Conservation (phyloP, 495 filamentous ascomycete species). For the Xylona heveae region DNA sequence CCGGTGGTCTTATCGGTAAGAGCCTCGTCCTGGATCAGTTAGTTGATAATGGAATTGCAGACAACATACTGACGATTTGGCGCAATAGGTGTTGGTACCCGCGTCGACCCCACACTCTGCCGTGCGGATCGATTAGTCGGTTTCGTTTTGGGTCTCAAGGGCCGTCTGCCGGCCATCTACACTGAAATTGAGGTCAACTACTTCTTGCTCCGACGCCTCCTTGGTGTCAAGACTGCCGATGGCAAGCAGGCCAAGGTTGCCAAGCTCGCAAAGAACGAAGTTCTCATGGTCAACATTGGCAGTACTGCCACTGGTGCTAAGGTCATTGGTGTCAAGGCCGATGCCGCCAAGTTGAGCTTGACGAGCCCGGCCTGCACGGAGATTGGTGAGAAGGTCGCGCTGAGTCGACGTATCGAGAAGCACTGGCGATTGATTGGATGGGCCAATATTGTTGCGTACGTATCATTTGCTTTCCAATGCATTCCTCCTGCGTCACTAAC, state of each 20-base stretch:
- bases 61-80: no score
- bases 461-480: slow-evolving; percentile 9
- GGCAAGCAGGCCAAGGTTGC: slow-evolving; percentile 98
- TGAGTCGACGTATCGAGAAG: slow-evolving; percentile 93
- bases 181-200: slow-evolving; percentile 97
- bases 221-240: slow-evolving; percentile 94
- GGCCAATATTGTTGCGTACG: slow-evolving; percentile 72
- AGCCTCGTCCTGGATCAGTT: no score
- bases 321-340: slow-evolving; percentile 87
- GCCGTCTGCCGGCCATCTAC: slow-evolving; percentile 81
- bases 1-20: slow-evolving; percentile 67
- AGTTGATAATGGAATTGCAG: no score
- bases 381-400: slow-evolving; percentile 90
- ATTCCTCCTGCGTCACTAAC: neutral
- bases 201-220: slow-evolving; percentile 78
- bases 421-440: slow-evolving; percentile 97
- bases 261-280: slow-evolving; percentile 92
- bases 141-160: slow-evolving; percentile 90
- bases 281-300: slow-evolving; percentile 98
- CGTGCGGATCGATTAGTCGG: slow-evolving; percentile 96
- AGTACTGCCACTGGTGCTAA: slow-evolving; percentile 85
- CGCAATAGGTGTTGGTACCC: slow-evolving; percentile 77
- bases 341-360: slow-evolving; percentile 77
- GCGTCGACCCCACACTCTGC: slow-evolving; percentile 92
- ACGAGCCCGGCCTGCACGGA: slow-evolving; percentile 85